These are phyloP conservation scores for Mucor racemosus DNA, from an alignment of 371 early-diverging fungal species.

Conservation along the genomic window DNA sequence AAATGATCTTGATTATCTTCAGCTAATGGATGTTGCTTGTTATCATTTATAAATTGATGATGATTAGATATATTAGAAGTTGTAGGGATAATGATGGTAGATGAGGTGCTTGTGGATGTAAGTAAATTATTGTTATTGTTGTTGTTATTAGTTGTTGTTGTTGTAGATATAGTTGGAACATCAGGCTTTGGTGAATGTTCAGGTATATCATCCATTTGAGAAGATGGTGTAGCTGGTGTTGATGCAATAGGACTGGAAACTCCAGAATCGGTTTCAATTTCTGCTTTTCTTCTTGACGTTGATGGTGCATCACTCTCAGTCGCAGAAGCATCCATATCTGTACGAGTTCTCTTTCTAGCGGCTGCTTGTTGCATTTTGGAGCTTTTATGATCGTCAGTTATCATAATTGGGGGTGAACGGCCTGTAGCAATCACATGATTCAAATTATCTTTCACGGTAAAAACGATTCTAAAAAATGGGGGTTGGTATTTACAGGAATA, in stretches of 20 bases:
- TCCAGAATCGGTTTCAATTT: conserved; percentile 48
- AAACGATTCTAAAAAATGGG: conserved; percentile 51
- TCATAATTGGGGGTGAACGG: conserved; percentile 83
- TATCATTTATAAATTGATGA: background rate
- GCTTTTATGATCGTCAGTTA: conserved; percentile 90
- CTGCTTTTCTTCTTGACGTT: conserved; percentile 18
- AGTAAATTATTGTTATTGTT: background rate
- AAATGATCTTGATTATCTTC: conserved; percentile 29
- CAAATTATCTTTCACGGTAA: conserved; percentile 64
- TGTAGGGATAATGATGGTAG: background rate
- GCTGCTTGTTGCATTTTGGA: conserved; percentile 49
- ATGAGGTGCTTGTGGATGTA: background rate
- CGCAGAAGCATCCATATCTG: conserved; percentile 39
- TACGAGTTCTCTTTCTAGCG: conserved; percentile 40
- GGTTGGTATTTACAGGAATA: background rate
- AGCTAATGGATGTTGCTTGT: conserved; percentile 14
- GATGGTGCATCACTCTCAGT: conserved; percentile 36
- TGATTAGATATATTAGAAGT: background rate
- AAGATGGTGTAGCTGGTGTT: conserved; percentile 54
- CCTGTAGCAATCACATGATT: conserved; percentile 71
- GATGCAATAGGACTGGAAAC: conserved; percentile 51
- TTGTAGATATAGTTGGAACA: conserved; percentile 1
- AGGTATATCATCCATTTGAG: conserved; percentile 40
- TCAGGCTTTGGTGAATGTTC: conserved; percentile 18
- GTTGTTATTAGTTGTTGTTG: conserved; percentile 5